Evolutionary conservation across 2,329 filamentous ascomycete genomes (phyloP), one percentile per base, ranked within the genome.

Genomic region (Zopfia rhizophila): DNA sequence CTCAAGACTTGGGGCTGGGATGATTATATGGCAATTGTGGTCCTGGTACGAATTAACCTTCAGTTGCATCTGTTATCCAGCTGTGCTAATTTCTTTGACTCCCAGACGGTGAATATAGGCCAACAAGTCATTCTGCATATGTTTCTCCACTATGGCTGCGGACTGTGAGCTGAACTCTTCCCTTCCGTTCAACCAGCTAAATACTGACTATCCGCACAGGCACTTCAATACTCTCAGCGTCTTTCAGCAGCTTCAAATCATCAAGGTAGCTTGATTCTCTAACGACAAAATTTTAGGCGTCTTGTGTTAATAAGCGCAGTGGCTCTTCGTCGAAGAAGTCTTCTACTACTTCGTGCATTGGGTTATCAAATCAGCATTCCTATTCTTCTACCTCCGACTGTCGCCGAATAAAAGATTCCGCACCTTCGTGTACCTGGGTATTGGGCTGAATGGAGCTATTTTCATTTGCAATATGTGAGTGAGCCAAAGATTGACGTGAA

Each of bases 341-440:
- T 63, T 53, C 32, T 70, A 70, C 38, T 55, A 65, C 27, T 55
- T 52, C 16, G 57, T 65, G 13, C 67, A 72, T 28, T 70, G 55
- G 37, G 39, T 55, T 11, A 63, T 71, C 42, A 72, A 70, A 48
- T 59, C 54, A 36, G 58, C 62, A 18, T 72, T 71, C 39, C 56
- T 72, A 0, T 53, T 66, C 33, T 72, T 72, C 51, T 72, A 69
- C 36, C 55, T 70, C 10, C 61, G 66, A 1, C 47, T 68, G 5
- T 62, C 66, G 3, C 53, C 52, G 0, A 52, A 57, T 2, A 51
- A 32, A 12, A 43, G 28, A 7, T 71, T 70, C 31, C 55, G 59
- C 4, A 42, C 24, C 2, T 28, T 56, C 1, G 59, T 71, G 1
- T 65, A 50, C 32, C 14, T 49, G 17, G 59, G 59, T 11, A 61